Evolutionary conservation across 169 alveolate species (phyloP).

Genomic region (Theileria parva): DNA sequence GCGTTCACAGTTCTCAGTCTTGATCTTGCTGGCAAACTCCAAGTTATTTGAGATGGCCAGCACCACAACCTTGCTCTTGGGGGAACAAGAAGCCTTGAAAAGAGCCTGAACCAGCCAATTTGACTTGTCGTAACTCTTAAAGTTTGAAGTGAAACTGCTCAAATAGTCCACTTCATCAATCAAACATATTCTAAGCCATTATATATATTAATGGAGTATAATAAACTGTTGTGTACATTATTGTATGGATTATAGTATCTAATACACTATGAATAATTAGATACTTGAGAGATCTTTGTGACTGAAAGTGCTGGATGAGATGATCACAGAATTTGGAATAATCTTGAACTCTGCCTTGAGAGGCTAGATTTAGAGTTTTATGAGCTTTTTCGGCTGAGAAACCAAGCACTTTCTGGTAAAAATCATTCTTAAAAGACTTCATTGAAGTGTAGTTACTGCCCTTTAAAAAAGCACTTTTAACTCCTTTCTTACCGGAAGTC

Average conservation of each 20-base stretch:
- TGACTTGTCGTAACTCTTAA: constrained; percentile 1
- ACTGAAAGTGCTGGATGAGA: background rate
- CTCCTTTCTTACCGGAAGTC: background rate
- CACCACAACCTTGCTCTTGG: constrained; percentile 36
- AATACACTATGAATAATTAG: background rate
- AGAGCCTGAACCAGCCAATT: constrained; percentile 67
- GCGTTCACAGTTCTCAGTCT: constrained; percentile 34
- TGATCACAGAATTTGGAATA: constrained; percentile 8
- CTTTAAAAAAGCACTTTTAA: constrained; percentile 15
- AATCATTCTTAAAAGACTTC: constrained; percentile 16
- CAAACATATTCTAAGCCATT: constrained; percentile 27
- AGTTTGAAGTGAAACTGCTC: constrained; percentile 1
- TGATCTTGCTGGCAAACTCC: constrained; percentile 50
- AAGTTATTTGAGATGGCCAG: constrained; percentile 62
- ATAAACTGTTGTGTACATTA: background rate
- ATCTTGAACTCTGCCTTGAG: background rate
- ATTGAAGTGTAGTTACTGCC: constrained; percentile 25
- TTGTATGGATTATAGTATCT: too few relatives aligned
- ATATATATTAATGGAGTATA: background rate
- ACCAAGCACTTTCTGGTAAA: constrained; percentile 21
- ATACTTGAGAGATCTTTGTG: constrained; percentile 10
- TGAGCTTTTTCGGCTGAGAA: background rate
- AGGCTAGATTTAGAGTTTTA: constrained; percentile 11
- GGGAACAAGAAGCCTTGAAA: constrained; percentile 31
- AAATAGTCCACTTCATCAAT: constrained; percentile 65